A percentile compares a stretch with the other conserved stretches of the same genome.
Conservation (phyloP, 305 asterid genomes). For the Fraxinus sp. region DNA sequence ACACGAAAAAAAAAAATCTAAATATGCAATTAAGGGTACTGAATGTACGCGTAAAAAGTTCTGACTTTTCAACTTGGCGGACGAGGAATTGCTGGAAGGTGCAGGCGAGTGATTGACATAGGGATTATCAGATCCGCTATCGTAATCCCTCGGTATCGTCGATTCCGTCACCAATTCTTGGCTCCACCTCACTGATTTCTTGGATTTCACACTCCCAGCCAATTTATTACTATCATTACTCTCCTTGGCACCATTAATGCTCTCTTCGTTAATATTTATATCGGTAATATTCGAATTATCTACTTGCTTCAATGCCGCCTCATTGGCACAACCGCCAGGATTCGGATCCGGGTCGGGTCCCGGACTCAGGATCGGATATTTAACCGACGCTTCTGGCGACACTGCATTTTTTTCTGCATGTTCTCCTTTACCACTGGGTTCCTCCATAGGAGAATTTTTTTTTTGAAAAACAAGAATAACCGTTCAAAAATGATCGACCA, state of each 20-base stretch:
- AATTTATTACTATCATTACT: slow-evolving; percentile 24
- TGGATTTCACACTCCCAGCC: slow-evolving; percentile 42
- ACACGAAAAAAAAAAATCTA: not conserved
- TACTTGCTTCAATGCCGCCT: slow-evolving; percentile 21
- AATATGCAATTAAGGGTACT: not conserved
- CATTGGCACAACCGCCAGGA: slow-evolving; percentile 24
- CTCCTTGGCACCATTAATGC: slow-evolving; percentile 27
- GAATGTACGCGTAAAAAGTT: not conserved
- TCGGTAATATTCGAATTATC: slow-evolving; percentile 19
- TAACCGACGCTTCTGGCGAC: slow-evolving; percentile 34
- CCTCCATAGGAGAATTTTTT: slow-evolving; percentile 42
- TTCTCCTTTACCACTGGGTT: slow-evolving; percentile 32
- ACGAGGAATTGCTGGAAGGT: slow-evolving; percentile 22
- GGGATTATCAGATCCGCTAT: slow-evolving; percentile 57
- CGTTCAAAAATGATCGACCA: slow-evolving; percentile 24
- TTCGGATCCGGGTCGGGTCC: slow-evolving; percentile 26
- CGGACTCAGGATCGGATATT: slow-evolving; percentile 33
- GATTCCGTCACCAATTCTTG: slow-evolving; percentile 64
- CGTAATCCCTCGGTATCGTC: slow-evolving; percentile 45
- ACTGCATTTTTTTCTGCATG: slow-evolving; percentile 37
- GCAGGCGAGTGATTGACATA: slow-evolving; percentile 59
- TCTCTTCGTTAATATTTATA: slow-evolving; percentile 26
- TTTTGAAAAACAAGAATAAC: not conserved
- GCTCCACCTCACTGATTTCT: slow-evolving; percentile 78
- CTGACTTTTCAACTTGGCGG: not conserved